phyloP scores from a whole-genome alignment of 1,284 basidiomycete species.

The Cryptococcus hybrid region DNA sequence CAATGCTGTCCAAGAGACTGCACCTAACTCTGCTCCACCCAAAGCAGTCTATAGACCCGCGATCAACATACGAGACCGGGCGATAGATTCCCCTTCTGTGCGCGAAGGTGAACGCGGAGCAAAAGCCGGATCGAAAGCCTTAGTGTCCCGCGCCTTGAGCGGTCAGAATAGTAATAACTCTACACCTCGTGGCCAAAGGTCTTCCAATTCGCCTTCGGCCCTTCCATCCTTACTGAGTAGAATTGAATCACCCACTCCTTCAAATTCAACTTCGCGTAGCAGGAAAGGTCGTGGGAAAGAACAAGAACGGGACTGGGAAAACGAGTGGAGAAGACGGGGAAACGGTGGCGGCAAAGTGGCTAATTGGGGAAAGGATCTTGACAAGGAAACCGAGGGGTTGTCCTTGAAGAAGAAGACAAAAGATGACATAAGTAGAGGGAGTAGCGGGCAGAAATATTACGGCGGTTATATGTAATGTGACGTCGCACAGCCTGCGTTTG shows the following conservation, averaged over 20 bases:
- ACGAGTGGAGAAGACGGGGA: slow-evolving; percentile 22
- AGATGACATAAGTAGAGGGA: neutral
- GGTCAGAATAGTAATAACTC: neutral
- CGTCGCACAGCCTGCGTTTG: no score
- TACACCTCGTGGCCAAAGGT: neutral
- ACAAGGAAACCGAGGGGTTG: slow-evolving; percentile 5
- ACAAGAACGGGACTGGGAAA: slow-evolving; percentile 23
- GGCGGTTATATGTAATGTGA: slow-evolving; percentile 11
- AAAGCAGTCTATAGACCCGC: neutral
- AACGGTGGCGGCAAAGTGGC: slow-evolving; percentile 25
- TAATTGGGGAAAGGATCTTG: slow-evolving; percentile 25
- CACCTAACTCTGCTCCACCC: neutral
- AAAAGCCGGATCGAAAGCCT: neutral
- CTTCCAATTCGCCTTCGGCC: neutral
- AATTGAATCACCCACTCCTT: neutral
- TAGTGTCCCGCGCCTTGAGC: neutral
- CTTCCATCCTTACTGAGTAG: neutral
- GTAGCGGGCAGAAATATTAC: slow-evolving; percentile 20
- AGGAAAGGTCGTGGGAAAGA: neutral
- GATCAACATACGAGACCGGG: neutral
- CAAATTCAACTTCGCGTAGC: neutral
- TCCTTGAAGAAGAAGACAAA: neutral
- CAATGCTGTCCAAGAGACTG: neutral
- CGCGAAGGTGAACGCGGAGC: neutral
- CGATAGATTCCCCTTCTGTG: neutral